These are phyloP conservation scores for Aulographum hederae DNA, from an alignment of 2,329 filamentous ascomycete species.

Conservation along the genomic window DNA sequence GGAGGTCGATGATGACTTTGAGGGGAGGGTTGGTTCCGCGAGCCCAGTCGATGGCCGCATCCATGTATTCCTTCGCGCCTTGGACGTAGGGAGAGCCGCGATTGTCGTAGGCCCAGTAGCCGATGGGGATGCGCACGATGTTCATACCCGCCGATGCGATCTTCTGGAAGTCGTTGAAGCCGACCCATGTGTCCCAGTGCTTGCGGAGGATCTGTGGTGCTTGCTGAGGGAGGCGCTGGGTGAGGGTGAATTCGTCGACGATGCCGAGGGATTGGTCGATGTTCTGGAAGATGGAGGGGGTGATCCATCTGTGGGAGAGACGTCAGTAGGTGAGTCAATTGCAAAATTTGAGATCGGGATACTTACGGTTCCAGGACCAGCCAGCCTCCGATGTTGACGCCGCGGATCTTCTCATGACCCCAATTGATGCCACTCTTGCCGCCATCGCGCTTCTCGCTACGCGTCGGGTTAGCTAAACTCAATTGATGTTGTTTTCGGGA, in stretches of 20 bases:
- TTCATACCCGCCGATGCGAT: constrained; percentile 40
- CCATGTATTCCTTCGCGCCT: constrained; percentile 34
- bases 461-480: too few relatives aligned
- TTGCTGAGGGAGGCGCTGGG: constrained; percentile 24
- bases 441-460: background rate
- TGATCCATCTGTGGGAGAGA: constrained; percentile 28
- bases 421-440: constrained; percentile 29
- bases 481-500: background rate
- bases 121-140: constrained; percentile 38
- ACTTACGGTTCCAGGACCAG: constrained; percentile 27
- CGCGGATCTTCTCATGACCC: constrained; percentile 29
- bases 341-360: background rate
- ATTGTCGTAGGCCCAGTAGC: constrained; percentile 40
- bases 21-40: constrained; percentile 23
- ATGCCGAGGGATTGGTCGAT: constrained; percentile 15
- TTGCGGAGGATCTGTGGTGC: constrained; percentile 25
- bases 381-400: constrained; percentile 33
- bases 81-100: constrained; percentile 29
- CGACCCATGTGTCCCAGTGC: constrained; percentile 33
- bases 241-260: constrained; percentile 34
- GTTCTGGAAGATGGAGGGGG: constrained; percentile 34
- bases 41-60: constrained; percentile 39
- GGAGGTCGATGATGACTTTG: constrained; percentile 41
- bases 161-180: constrained; percentile 34
- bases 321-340: background rate